Evolutionary conservation across 176 grass and related monocot genomes (phyloP), one percentile per base, ranked within the genome.

Genomic region (Zoysia japonica): DNA sequence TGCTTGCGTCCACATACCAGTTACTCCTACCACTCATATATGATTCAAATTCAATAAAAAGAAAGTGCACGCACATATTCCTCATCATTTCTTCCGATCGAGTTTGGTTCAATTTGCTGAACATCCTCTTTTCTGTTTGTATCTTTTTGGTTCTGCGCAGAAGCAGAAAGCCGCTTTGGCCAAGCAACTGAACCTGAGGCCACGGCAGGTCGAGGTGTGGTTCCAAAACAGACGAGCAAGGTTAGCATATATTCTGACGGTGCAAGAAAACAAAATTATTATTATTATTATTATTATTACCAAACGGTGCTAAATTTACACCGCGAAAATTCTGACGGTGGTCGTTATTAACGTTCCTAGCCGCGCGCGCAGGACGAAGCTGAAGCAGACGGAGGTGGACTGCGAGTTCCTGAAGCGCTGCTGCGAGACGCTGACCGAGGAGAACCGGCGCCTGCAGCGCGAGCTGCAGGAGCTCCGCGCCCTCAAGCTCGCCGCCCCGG

Each of bases 121-220:
- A 56, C 60, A 28, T 15, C 5, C 44, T 79, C 50, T 13, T 77
- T 14, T 76, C 69, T 65, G 5, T 67, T 35, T 44, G 28, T 28
- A 67, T 69, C 17, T 37, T 85, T 84, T 72, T 82, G 57, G 78
- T 61, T 81, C 50, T 67, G 76, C 64, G 84, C 87, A 99, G 96
- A 99, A 99, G 80, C 96, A 96, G 90, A 99, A 99, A 86, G 81
- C 89, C 42, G 88, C 86, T 43, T 84, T 99, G 67, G 96, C 96
- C 28, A 93, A 93, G 88, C 96, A 99, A 44, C 81, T 99, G 19
- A 95, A 93, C 76, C 92, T 99, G 65, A 84, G 92, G 76, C 96
- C 96, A 59, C 80, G 96, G 68, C 96, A 99, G 82, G 96, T 99
- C 6, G 96, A 99, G 83, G 96, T 99, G 65, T 99, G 96, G 96